Percentiles rank a stretch among this genome's conserved stretches.
Conservation (phyloP, 257 asterid species). For the Coffea eugenioides region DNA sequence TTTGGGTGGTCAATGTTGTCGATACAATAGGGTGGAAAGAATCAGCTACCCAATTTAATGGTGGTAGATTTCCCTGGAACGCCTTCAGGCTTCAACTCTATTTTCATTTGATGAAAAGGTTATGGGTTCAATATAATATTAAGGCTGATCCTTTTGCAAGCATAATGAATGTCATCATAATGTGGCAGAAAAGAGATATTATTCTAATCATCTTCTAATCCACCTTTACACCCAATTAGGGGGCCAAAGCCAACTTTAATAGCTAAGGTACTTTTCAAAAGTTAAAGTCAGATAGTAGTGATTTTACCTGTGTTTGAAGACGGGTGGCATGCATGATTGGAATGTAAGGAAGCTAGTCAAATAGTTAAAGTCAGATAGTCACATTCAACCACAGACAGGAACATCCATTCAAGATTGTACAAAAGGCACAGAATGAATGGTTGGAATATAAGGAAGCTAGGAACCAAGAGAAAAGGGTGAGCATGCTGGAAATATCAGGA, state of each 20-base stretch:
- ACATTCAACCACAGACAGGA: too few species aligned
- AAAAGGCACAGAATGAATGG: too few species aligned
- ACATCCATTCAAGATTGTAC: too few species aligned
- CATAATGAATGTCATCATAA: neutral
- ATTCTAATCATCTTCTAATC: constrained; percentile 14
- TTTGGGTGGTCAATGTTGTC: neutral
- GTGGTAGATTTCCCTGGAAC: neutral
- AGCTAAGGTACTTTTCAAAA: constrained; percentile 26
- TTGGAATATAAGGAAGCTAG: too few species aligned
- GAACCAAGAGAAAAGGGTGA: too few species aligned
- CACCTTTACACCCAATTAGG: constrained; percentile 16
- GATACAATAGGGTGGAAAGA: neutral
- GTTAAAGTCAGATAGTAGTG: constrained; percentile 16
- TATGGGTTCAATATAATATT: neutral
- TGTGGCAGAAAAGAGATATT: constrained; percentile 15
- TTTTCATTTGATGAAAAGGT: neutral
- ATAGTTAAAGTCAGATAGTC: too few species aligned
- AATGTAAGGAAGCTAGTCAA: too few species aligned
- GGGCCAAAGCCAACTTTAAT: neutral
- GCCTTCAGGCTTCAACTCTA: neutral
- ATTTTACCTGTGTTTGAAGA: constrained; percentile 1
- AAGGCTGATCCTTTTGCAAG: neutral
- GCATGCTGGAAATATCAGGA: too few species aligned
- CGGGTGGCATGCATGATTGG: neutral
- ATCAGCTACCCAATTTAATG: neutral